Evolutionary conservation across 208 protist species (phyloP), one percentile per base, ranked within the genome.

Genomic region (Acanthamoeba healyi): DNA sequence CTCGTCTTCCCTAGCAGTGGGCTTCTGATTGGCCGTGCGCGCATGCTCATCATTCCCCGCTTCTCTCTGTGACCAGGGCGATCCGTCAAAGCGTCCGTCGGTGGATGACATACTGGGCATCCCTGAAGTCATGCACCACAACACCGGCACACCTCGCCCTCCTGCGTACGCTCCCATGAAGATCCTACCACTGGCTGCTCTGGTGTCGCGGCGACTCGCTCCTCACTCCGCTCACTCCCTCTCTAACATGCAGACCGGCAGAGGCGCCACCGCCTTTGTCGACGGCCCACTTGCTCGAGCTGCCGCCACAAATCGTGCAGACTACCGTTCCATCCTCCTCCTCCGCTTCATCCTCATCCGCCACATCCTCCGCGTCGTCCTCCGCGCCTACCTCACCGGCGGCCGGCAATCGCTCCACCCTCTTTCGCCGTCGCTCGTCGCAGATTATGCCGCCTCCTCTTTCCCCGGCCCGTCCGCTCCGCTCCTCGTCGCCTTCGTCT

Each of bases 291-390:
- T 26, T 84, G 74, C 42, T 84, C 12, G 74, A 84, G 36, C 74
- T 84, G 26, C 29, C 74, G 36, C 40, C 74, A 6, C 74, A 84
- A 32, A 84, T 84, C 42, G 42, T 84, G 40, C 74, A 84, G 74
- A 42, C 74, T 5, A n/a, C 74, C 42, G n/a, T 84, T 17, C 36
- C 42, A 7, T 6, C 34, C 19, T 5, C 42, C 12, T 26, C 74
- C 10, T 54, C 40, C n/a, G n/a, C n/a, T n/a, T n/a, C n/a, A n/a
- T n/a, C n/a, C n/a, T n/a, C n/a, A n/a, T n/a, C n/a, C n/a, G n/a
- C n/a, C n/a, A n/a, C n/a, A 26, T 54, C 65, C 9, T 32, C 65
- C 65, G 6, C 34, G n/a, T 40, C 65, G n/a, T 74, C 65, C 34
- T 74, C 65, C 6, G 6, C n/a, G 65, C 14, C 34, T 6, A 32